A percentile compares a stretch with the other conserved stretches of the same genome.
Conservation (phyloP, 108 stramenopile genomes). For the Discostella pseudostelligera region DNA sequence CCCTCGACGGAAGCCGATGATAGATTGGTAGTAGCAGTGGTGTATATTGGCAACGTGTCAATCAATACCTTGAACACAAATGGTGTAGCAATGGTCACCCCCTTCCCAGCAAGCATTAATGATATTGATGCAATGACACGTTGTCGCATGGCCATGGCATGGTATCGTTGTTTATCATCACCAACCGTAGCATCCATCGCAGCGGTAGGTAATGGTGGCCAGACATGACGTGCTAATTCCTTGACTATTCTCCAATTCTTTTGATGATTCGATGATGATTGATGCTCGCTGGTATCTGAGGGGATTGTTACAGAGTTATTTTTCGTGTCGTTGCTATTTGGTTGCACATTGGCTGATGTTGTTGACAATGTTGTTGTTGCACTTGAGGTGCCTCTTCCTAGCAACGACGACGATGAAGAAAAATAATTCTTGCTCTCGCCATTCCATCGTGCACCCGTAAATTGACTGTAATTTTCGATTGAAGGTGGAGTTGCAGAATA, state of each 20-base stretch:
- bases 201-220: constrained; percentile 21
- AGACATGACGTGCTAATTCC: constrained; percentile 34
- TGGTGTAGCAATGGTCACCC: constrained; percentile 92
- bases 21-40: too few species aligned
- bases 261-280: too few species aligned
- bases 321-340: not conserved
- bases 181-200: not conserved
- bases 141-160: constrained; percentile 41
- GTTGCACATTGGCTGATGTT: not conserved
- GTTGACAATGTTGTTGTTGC: not conserved
- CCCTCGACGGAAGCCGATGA: too few species aligned
- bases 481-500: too few species aligned
- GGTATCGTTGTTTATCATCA: constrained; percentile 14
- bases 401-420: too few species aligned
- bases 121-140: constrained; percentile 77
- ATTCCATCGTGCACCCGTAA: too few species aligned
- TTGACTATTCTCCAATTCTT: constrained; percentile 29
- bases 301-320: not conserved
- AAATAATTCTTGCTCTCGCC: too few species aligned
- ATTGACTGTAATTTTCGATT: too few species aligned
- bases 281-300: not conserved
- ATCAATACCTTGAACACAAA: constrained; percentile 95
- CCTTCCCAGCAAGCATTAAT: constrained; percentile 91
- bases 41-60: constrained; percentile 77
- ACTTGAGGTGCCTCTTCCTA: too few species aligned